Evolutionary conservation across 2,329 filamentous ascomycete species (phyloP).

Genomic region (Rhinocladiella mackenziei): DNA sequence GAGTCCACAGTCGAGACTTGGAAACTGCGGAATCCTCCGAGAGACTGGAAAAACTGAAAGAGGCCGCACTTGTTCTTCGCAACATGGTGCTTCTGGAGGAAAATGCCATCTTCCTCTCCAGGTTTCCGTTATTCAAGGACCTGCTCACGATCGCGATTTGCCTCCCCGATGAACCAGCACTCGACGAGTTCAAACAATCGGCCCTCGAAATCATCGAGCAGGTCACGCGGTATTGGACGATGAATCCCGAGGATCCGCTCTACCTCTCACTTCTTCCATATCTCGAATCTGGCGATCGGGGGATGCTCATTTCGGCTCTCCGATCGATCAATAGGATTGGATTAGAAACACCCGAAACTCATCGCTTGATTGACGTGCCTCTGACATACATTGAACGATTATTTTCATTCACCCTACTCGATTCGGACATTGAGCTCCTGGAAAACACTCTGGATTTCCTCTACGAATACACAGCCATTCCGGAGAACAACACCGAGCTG

Average conservation of each 20-base stretch:
- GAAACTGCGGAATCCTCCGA: constrained; percentile 54
- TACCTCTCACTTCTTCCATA: constrained; percentile 67
- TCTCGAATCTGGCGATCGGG: constrained; percentile 61
- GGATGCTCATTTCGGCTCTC: constrained; percentile 73
- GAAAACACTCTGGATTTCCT: constrained; percentile 88
- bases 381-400: constrained; percentile 55
- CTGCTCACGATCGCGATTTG: constrained; percentile 77
- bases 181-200: constrained; percentile 84
- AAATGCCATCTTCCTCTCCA: constrained; percentile 77
- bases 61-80: constrained; percentile 80
- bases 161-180: constrained; percentile 65
- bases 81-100: constrained; percentile 95
- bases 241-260: constrained; percentile 70
- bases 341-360: constrained; percentile 76
- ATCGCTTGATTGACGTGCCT: constrained; percentile 70
- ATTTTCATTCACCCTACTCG: constrained; percentile 40
- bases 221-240: constrained; percentile 72
- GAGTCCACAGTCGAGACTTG: constrained; percentile 46
- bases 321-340: constrained; percentile 81
- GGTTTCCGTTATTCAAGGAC: constrained; percentile 71
- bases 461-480: constrained; percentile 87
- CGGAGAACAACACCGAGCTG: constrained; percentile 63
- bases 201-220: constrained; percentile 89
- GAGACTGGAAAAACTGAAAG: constrained; percentile 70
- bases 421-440: constrained; percentile 79